A percentile compares a stretch with the other conserved stretches of the same genome.
Conservation (phyloP, 2,329 filamentous ascomycete species). For the Pseudogymnoascus sp. region DNA sequence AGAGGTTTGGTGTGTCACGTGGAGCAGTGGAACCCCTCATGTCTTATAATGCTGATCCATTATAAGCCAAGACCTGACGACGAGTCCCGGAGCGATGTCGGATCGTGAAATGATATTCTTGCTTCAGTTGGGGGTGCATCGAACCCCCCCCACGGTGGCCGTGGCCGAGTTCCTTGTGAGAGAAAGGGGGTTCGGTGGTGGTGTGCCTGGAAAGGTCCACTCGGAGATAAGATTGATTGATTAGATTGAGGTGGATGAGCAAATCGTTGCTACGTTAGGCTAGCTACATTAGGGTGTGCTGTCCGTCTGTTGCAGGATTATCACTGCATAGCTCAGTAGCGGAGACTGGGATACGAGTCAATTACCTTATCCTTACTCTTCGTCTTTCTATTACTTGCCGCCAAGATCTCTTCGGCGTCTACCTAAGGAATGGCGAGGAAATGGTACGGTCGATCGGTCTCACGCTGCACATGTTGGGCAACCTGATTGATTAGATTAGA, state of each 20-base stretch:
- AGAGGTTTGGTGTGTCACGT: background rate
- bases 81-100: background rate
- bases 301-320: background rate
- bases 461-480: background rate
- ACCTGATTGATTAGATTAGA: background rate
- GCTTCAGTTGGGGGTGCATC: background rate
- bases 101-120: background rate
- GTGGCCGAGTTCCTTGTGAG: background rate
- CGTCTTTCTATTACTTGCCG: background rate
- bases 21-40: background rate
- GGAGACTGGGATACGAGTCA: background rate
- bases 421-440: background rate
- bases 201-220: background rate
- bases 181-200: background rate
- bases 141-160: background rate
- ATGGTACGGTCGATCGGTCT: background rate
- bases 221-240: constrained; percentile 6
- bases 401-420: background rate
- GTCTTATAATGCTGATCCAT: background rate
- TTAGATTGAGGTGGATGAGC: background rate
- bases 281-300: background rate
- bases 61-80: background rate
- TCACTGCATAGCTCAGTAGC: background rate
- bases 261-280: constrained; percentile 7
- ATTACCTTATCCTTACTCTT: background rate